Evolutionary conservation across 768 basidiomycete genomes (phyloP).

Genomic region (Xerocomellus intermedius): DNA sequence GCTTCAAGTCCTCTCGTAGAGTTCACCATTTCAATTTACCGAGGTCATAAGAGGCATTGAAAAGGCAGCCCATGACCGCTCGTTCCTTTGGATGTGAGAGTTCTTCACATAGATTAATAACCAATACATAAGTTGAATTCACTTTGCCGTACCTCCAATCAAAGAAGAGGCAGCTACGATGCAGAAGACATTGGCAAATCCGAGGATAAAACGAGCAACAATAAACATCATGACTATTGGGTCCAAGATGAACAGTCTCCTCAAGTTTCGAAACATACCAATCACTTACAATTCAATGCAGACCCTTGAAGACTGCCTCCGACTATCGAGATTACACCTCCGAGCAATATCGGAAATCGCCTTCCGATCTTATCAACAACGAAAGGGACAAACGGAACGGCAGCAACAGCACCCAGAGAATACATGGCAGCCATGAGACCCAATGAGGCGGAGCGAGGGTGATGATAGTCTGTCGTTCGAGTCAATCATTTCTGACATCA

Average conservation of each 20-base stretch:
- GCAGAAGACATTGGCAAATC: not conserved
- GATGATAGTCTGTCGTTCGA: conserved; percentile 44
- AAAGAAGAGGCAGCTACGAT: conserved; percentile 17
- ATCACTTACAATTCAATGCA: not conserved
- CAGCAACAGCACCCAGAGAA: conserved; percentile 53
- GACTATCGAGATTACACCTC: not conserved
- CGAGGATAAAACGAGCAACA: not conserved
- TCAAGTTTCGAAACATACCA: not conserved
- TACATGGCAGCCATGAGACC: conserved; percentile 60
- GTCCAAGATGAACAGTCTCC: not conserved
- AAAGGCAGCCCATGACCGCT: conserved; percentile 12
- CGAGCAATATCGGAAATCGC: not conserved
- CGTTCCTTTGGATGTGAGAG: conserved; percentile 26
- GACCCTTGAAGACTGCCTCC: not conserved
- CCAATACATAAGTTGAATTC: not conserved
- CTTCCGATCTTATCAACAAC: conserved; percentile 2
- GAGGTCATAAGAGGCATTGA: conserved; percentile 6
- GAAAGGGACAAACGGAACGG: conserved; percentile 41
- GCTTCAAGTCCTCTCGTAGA: fast-evolving
- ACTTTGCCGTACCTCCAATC: conserved; percentile 15
- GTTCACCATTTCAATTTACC: conserved; percentile 1
- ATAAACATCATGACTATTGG: conserved; percentile 1
- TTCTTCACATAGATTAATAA: conserved; percentile 4
- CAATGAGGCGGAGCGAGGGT: conserved; percentile 50
- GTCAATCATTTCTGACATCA: not conserved